Percentiles rank a stretch among this genome's conserved stretches.
phyloP scores from a whole-genome alignment of 306 rosid species.

The Senna tora region DNA sequence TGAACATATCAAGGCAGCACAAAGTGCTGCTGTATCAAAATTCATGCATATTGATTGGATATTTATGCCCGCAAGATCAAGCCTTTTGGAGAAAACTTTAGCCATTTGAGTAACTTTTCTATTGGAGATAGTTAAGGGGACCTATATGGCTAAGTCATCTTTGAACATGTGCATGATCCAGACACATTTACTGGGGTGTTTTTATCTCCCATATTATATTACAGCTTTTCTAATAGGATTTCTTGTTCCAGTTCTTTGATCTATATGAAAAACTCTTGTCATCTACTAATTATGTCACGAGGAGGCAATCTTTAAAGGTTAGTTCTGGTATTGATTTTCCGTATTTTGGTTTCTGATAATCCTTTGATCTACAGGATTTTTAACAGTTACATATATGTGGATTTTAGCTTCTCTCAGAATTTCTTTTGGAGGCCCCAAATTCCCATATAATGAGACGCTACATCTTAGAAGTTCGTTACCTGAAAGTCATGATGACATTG shows the following conservation, averaged over 20 bases:
- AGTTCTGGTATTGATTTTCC: constrained; percentile 41
- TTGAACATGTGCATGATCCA: constrained; percentile 35
- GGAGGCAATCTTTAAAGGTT: constrained; percentile 98
- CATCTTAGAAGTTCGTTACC: constrained; percentile 83
- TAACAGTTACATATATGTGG: constrained; percentile 38
- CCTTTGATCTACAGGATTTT: constrained; percentile 30
- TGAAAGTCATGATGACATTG: constrained; percentile 92
- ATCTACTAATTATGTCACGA: constrained; percentile 93
- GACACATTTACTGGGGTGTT: constrained; percentile 36
- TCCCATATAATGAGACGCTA: constrained; percentile 93
- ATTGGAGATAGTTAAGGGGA: constrained; percentile 34
- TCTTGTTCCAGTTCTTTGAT: constrained; percentile 82
- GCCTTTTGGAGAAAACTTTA: constrained; percentile 39
- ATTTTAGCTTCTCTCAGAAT: constrained; percentile 90
- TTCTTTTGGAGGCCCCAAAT: constrained; percentile 90
- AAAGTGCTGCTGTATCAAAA: constrained; percentile 34
- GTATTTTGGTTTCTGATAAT: constrained; percentile 24
- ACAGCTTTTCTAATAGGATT: constrained; percentile 49
- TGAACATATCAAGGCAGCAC: constrained; percentile 36
- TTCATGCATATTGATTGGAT: constrained; percentile 29
- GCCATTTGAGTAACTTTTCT: constrained; percentile 31
- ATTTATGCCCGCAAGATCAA: constrained; percentile 31
- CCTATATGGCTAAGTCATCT: constrained; percentile 22
- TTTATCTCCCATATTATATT: constrained; percentile 33
- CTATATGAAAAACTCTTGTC: constrained; percentile 80